Evolutionary conservation across 2,329 filamentous ascomycete genomes (phyloP), one percentile per base, ranked within the genome.

Genomic region (Coniochaeta pulveracea): DNA sequence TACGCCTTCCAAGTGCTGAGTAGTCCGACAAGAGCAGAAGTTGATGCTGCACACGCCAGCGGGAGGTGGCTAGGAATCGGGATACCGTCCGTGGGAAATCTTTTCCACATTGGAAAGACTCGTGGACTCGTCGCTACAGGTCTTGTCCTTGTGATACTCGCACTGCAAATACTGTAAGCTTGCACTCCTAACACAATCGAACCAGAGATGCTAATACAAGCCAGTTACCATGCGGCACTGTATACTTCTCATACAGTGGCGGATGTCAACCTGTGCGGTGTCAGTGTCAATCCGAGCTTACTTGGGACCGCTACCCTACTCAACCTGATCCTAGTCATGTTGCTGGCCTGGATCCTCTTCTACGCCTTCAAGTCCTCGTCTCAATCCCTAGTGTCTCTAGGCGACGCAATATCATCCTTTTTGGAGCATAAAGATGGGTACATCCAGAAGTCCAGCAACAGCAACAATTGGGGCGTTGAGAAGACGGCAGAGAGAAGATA

Each of bases 1-100:
- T 72, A 72, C 43, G 54, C 58, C 24, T 66, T 69, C 37, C 69
- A 73, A 46, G 55, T 69, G n/a, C 58, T 72, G 10, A 60, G 55
- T 42, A 71, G 67, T 40, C 69, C 69, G 5, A 71, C 66, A 6
- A 57, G 68, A 25, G 47, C 47, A 9, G 68, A 72, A 42, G 45
- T 73, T 7, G 52, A 58, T 18, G 46, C 41, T 10, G 67, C 67
- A 5, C 69, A 73, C 40, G 51, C 49, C 9, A 51, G 48, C 21
- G 56, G 52, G 41, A 51, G 45, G 27, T 72, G 66, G 68, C 47
- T 73, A 33, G 66, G 73, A 38, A 64, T 73, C 18, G 69, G 69
- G 6, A 55, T 72, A 12, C 63, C 67, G 6, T 70, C 68, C 9
- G 33, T 70, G 18, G 58, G 66, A 31, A 73, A 73, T 41, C 47